A percentile compares a stretch with the other conserved stretches of the same genome.
Conservation (phyloP, 148 eudicot genomes). For the Cornus kousa region DNA sequence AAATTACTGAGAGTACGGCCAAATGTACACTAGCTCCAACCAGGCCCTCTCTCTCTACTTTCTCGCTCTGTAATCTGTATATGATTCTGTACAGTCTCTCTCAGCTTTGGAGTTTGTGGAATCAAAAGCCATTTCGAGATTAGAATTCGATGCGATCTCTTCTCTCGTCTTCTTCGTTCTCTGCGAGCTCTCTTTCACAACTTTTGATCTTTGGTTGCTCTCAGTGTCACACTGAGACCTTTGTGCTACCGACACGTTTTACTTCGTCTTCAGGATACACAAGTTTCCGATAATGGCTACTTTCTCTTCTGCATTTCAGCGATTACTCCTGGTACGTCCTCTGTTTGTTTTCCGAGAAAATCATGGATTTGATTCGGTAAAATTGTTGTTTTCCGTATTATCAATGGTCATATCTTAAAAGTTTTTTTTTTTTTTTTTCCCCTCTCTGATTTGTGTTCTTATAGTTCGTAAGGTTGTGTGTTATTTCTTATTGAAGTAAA, state of each 20-base stretch:
- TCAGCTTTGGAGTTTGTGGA: background rate
- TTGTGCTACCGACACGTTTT: slow-evolving; percentile 12
- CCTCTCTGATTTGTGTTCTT: background rate
- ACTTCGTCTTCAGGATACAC: background rate
- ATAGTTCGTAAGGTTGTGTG: background rate
- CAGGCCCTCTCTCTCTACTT: background rate
- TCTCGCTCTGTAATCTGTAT: background rate
- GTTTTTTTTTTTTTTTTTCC: background rate
- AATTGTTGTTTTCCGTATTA: background rate
- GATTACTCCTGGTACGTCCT: slow-evolving; percentile 5
- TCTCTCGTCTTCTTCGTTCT: background rate
- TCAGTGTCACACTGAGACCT: background rate
- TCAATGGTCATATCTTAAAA: no score
- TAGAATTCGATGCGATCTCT: background rate
- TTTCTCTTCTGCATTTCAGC: slow-evolving; percentile 1
- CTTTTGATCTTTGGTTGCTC: background rate
- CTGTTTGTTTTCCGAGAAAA: background rate
- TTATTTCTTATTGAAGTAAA: background rate
- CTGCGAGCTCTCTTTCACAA: background rate
- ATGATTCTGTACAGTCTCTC: slow-evolving; percentile 1
- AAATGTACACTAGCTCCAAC: background rate
- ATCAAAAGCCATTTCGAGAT: background rate
- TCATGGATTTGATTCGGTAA: background rate
- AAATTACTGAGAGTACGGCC: background rate
- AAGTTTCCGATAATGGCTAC: slow-evolving; percentile 5